Base-by-base conservation (phyloP, 305 asterid genomes). In the Striga hermonthica region DNA sequence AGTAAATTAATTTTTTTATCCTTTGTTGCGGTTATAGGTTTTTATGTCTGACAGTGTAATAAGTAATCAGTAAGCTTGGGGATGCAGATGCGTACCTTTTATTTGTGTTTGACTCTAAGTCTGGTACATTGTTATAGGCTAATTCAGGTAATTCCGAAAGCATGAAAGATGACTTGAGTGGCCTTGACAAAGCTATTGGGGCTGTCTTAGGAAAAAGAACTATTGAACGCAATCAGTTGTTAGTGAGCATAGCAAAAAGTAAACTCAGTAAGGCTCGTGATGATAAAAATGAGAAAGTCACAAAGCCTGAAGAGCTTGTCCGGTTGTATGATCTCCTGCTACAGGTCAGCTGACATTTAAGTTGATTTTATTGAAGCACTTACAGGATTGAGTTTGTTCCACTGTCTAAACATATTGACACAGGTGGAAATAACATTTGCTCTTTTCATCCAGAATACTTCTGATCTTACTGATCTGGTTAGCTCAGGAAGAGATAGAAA, bases 221-320 rank as follows among this genome's bases (percentile, higher is more conserved):
- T 36, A 90, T 93, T 78, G 99, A 93, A 65, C 86, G 99, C 38
- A 84, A 93, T 60, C 95, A 88, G 78, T 75, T 93, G 83, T 68
- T 93, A 75, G 97, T 93, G 74, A 82, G 76, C 76, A 77, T 82
- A 63, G 97, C 91, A 50, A 93, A 86, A 81, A 79, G 90, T 75
- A 93, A 90, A 72, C 86, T 93, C 66, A 82, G 74, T 72, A 93
- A 83, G 81, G 80, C 62, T 72, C 90, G 88, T 35, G 94, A 79
- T 75, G 98, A 88, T 68, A 93, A 85, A 76, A 84, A 80, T 75
- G 97, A 93, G 66, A 93, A 80, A 72, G 82, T 83, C 60, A 82
- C 96, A 31, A 90, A 85, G 83, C 97, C 99, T 45, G 99, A 90
- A 76, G 97, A 90, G 85, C 95, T 93, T 78, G 95, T 93, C 48